Base-by-base conservation (phyloP, 176 grass and related monocot species). In the Oryza coarctata region DNA sequence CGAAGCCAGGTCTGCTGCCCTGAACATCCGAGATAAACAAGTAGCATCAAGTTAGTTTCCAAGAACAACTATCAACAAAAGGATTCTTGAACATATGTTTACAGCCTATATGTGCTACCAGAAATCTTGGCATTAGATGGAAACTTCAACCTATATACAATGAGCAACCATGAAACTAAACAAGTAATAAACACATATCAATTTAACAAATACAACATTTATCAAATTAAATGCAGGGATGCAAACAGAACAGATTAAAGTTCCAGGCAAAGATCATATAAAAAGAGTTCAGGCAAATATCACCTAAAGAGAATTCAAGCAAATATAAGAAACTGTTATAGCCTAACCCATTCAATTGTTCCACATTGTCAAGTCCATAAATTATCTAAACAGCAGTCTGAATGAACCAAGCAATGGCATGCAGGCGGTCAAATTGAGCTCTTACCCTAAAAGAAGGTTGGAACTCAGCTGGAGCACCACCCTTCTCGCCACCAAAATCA, bases 401-500 rank as follows among this genome's bases (percentile, higher is more conserved):
- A 32, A 78, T 44, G 8, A 13, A 35, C 36, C 0, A 1, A 6
- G 5, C 0, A 87, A 9, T 1, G 7, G 4, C 73, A 58, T 40
- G 13, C 45, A 61, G 3, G 2, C 0, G 65, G 0, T 20, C 11
- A 52, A 3, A 0, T 55, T 17, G 0, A 83, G 31, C 13, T 20
- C 74, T 87, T 74, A 97, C 94, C 90, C 94, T 92, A 70, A 94
- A 97, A 75, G 92, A 89, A 34, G 94, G 94, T 78, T 94, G 94
- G 83, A 85, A 92, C 18, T 97, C 92, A 7, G 86, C 64, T 63
- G 94, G 92, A 49, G 94, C 94, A 77, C 94, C 88, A 31, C 94
- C 86, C 78, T 97, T 94, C 30, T 97, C 94, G 41, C 88, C 92
- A 34, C 86, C 84, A 45, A 94, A 92, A 44, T 97, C 94, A n/a